Evolutionary conservation across 495 filamentous ascomycete species (phyloP).

Genomic region (Jackrogersella multiformis): DNA sequence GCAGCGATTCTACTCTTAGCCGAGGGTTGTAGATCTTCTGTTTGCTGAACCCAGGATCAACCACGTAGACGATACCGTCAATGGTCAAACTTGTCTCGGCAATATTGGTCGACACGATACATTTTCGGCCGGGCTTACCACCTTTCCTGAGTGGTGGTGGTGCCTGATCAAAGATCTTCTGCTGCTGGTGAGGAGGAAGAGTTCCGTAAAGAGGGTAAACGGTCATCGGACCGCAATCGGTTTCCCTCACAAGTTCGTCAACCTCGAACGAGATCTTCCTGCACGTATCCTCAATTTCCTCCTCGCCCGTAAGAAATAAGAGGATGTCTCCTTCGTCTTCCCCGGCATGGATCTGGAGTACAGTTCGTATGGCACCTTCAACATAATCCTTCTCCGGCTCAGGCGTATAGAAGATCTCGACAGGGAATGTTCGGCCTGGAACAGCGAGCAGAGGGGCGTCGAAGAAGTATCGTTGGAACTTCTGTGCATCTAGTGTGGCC

Average conservation of each 20-base stretch:
- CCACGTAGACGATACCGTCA: slow-evolving; percentile 98
- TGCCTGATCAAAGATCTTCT: slow-evolving; percentile 91
- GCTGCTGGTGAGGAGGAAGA: slow-evolving; percentile 89
- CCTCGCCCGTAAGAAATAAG: slow-evolving; percentile 96
- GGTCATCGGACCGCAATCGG: slow-evolving; percentile 86
- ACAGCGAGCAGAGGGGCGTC: slow-evolving; percentile 92
- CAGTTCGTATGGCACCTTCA: slow-evolving; percentile 91
- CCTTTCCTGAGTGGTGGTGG: slow-evolving; percentile 75
- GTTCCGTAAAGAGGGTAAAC: slow-evolving; percentile 96
- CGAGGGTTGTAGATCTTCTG: slow-evolving; percentile 99
- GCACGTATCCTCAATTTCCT: slow-evolving; percentile 97
- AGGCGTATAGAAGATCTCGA: slow-evolving; percentile 98
- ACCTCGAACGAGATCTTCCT: slow-evolving; percentile 89
- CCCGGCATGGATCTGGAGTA: slow-evolving; percentile 92
- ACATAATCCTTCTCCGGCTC: slow-evolving; percentile 97
- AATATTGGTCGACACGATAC: slow-evolving; percentile 96
- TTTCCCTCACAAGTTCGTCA: slow-evolving; percentile 89
- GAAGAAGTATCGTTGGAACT: slow-evolving; percentile 98
- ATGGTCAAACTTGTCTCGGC: slow-evolving; percentile 98
- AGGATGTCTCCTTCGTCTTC: slow-evolving; percentile 95
- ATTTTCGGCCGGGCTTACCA: slow-evolving; percentile 90
- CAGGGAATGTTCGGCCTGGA: slow-evolving; percentile 93
- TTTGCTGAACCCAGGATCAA: slow-evolving; percentile 98
- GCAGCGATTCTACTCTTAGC: slow-evolving; percentile 92
- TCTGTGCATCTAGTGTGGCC: slow-evolving; percentile 94